Evolutionary conservation across 2,329 filamentous ascomycete genomes (phyloP), one percentile per base, ranked within the genome.

Genomic region (Incumbomyces lentus): DNA sequence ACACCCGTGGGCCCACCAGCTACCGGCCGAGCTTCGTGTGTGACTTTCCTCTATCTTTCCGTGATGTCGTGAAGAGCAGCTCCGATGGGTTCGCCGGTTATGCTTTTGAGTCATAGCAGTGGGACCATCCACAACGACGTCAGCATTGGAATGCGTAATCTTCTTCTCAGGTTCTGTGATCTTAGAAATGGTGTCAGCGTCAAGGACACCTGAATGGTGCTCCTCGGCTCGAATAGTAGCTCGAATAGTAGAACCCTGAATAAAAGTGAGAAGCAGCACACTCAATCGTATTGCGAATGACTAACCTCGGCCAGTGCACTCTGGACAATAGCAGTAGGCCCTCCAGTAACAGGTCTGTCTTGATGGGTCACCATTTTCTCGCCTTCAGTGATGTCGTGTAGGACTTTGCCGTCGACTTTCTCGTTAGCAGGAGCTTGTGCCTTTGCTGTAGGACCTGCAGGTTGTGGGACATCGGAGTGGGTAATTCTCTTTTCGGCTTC

Each of bases 51-150:
- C 57, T 69, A 66, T 10, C 63, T 67, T 34, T 61, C 59, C 8
- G 63, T 68, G 49, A 70, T 69, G 49, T 68, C 65, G 48, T 63
- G 60, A 2, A 69, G 52, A 39, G 60, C 58, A 47, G 62, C 45
- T 3, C 58, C 43, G 13, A 58, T 64, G 34, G 68, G 60, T 35
- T 54, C 47, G 41, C 62, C 58, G 13, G 14, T 52, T 54, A 46
- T 69, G 66, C 26, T 60, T 60, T 52, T 70, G 67, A 1, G 67
- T 66, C 35, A 60, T 59, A 2, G 67, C 66, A 0, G 66, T 68
- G 1, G 67, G 67, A 1, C 67, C 67, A 10, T 61, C 61, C 38
- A 58, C 56, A 3, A 62, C 57, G 22, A 26, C 22, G 8, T 26
- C 8, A 26, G 4, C 47, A 3, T 59, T 55, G 47, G 60, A 52